Base-by-base conservation (phyloP, 257 asterid species). In the Coffea eugenioides region DNA sequence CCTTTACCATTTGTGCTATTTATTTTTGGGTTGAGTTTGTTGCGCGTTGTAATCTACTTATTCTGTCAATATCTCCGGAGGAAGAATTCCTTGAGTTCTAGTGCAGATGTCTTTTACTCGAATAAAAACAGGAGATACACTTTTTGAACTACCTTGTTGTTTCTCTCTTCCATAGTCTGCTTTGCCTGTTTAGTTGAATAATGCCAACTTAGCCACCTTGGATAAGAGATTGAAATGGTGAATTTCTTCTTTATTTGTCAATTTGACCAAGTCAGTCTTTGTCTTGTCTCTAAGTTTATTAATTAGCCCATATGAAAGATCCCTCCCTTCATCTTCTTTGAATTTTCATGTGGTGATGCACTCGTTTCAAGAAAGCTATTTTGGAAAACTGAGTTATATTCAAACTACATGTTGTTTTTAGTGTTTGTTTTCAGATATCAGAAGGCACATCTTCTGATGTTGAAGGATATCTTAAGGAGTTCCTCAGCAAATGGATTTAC, bases 381-480 rank as follows among this genome's bases (percentile, higher is more conserved):
- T 14, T 23, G 49, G 5, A 74, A 16, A 18, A 34, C 15, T 41
- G 18, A 31, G 57, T 34, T 12, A 9, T 65, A 48, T 62, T 54
- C 39, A 34, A 76, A 54, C 59, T 61, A 71, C 70, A 43, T 75
- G 65, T 39, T 25, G 69, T 39, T 48, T 43, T 69, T 82, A 94
- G 98, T 85, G 91, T 77, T 68, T 91, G 95, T 82, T 85, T 90
- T 79, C 96, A 89, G 83, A 87, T 89, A 77, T 84, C 89, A 5
- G 96, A 90, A 84, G 83, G 87, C 84, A 87, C 84, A 65, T 81
- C 83, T 36, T 62, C 85, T 64, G 81, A 56, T 84, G 91, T 87
- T 83, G 89, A 90, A 83, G 91, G 82, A 77, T 79, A 79, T 84
- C 91, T 94, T 57, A 92, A 87, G 88, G 98, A 94, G 69, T 94